These are phyloP conservation scores for Phytophthora sojae DNA, from an alignment of 352 stramenopile genomes.

Conservation along the genomic window DNA sequence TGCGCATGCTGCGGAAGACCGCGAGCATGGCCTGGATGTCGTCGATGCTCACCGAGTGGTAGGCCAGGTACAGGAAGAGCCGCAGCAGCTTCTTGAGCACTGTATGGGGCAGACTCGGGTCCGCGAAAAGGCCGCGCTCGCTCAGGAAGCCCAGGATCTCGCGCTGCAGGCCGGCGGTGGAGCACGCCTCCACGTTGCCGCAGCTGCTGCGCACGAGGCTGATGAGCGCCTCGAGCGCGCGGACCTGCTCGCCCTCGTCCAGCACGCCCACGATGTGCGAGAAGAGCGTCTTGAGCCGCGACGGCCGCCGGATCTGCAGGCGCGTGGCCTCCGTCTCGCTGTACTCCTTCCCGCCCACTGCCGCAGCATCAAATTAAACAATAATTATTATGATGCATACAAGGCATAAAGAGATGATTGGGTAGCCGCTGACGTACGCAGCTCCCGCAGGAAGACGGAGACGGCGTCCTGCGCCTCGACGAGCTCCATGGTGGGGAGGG, in stretches of 20 bases:
- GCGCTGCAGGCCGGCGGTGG: conserved; percentile 70
- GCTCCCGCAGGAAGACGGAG: conserved; percentile 53
- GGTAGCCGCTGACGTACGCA: conserved; percentile 38
- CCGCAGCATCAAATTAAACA: not conserved
- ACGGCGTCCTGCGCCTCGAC: conserved; percentile 38
- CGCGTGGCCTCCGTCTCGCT: conserved; percentile 62
- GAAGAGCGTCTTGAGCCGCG: conserved; percentile 70
- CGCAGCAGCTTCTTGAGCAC: conserved; percentile 84
- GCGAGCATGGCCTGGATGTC: conserved; percentile 85
- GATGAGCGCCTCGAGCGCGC: conserved; percentile 75
- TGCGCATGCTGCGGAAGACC: conserved; percentile 76
- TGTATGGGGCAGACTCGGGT: conserved; percentile 58
- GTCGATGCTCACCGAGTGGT: conserved; percentile 80
- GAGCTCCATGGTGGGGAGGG: conserved; percentile 35
- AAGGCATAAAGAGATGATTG: not conserved
- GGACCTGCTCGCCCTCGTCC: conserved; percentile 70
- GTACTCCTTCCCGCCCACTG: conserved; percentile 76
- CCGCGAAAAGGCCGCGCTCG: conserved; percentile 68
- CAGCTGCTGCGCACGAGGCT: conserved; percentile 82
- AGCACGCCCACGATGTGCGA: conserved; percentile 70
- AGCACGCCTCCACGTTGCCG: conserved; percentile 80
- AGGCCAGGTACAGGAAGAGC: conserved; percentile 81
- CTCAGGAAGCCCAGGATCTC: conserved; percentile 80
- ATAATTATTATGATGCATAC: too few relatives aligned
- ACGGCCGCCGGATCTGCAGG: conserved; percentile 71